Evolutionary conservation across 148 eudicot genomes (phyloP), one percentile per base, ranked within the genome.

Genomic region (Talinum fruticosum): DNA sequence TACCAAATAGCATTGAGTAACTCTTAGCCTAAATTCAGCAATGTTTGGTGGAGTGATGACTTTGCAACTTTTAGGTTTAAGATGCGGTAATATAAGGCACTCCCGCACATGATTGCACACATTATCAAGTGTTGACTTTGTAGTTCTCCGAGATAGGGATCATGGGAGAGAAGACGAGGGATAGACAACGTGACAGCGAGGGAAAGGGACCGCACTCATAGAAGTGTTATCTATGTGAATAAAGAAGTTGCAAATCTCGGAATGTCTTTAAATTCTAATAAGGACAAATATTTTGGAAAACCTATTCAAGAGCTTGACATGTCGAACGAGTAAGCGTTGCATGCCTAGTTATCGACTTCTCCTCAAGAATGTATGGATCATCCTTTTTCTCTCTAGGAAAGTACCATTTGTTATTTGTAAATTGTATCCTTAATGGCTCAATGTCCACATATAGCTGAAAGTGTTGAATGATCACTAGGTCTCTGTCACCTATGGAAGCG

Each of bases 401-500:
- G 47, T 67, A 16, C 12, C 16, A 79, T 78, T 71, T 62, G 32
- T 54, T 41, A 41, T 14, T 5, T 41, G 0, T 41, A 41, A 21
- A 5, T 71, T 78, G 65, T 33, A 24, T 67, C 32, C 32, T 51
- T 71, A 35, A 28, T 76, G 47, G 78, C 14, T 38, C 37, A 49
- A 26, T 72, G 14, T 66, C 29, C 79, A 16, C 47, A 59, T 76
- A 97, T 94, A 73, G 90, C 90, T 71, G 86, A n/a, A 91, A 81
- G 97, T 96, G 38, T 79, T 96, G 77, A 96, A 96, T 90, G 99
- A 96, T 79, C 85, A 86, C 80, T 96, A 97, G 99, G 99, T 96
- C 19, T 96, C 99, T 85, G 99, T 96, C 72, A 96, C 99, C 66
- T 96, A 97, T 54, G 99, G 98, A 75, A 96, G 98, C 83, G 98